Evolutionary conservation across 768 basidiomycete species (phyloP), one percentile per base, ranked within the genome.

Genomic region (Mycena vulgaris): DNA sequence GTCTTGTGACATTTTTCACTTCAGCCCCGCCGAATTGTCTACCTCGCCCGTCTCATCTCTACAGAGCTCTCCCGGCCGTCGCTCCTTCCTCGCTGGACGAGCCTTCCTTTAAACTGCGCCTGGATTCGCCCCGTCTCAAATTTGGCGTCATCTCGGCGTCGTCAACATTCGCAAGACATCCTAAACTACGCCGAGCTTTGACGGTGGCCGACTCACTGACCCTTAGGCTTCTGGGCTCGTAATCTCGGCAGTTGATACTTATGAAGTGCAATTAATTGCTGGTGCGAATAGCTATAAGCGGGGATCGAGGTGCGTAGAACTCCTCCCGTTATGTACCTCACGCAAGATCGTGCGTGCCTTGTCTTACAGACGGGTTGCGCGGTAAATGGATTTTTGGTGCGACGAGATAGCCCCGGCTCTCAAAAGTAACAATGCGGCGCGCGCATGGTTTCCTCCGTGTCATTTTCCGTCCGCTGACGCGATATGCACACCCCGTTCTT

Each of bases 111-210:
- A 53, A 53, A 53, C 51, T 33, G 51, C 21, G 51, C 51, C 51
- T 33, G 51, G 51, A 53, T 53, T 53, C 30, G 51, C 31, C 31
- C 51, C 51, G 51, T 53, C 51, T 53, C 51, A 53, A 53, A 53
- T 53, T 53, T 53, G 51, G 51, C 19, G 31, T 33, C 31, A 53
- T 33, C 51, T 53, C n/a, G 51, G 51, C 30, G 51, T 51, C 7
- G 35, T 53, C 51, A 53, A 53, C 51, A 31, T 28, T 53, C 51
- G 51, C 51, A 53, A 33, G 51, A 53, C 51, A 31, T 53, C 51
- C 30, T 31, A 53, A 33, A 53, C 51, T 53, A 53, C 51, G 51
- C 51, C 51, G 28, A 53, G 30, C 51, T 53, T 53, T 53, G 51
- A 53, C 30, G 19, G 51, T 53, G 30, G 30, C 51, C 51, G 51